phyloP scores from a whole-genome alignment of 148 eudicot genomes.

The Simmondsia chinensis region DNA sequence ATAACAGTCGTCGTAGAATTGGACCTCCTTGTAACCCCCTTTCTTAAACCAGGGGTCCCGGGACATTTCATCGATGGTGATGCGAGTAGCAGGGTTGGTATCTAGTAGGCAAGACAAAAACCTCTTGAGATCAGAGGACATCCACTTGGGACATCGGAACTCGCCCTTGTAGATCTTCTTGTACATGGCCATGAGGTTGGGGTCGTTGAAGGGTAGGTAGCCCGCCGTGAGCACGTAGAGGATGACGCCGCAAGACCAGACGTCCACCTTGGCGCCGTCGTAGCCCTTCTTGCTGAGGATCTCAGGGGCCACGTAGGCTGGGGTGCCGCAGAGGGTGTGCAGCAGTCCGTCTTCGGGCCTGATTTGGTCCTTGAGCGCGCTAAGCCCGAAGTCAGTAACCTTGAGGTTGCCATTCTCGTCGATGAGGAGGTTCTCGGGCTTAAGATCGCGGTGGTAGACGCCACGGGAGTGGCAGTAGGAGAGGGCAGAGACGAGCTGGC shows the following conservation, averaged over 20 bases:
- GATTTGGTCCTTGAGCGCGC: conserved; percentile 38
- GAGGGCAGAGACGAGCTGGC: conserved; percentile 61
- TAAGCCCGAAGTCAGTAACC: conserved; percentile 70
- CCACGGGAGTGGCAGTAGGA: conserved; percentile 64
- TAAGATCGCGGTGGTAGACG: conserved; percentile 65
- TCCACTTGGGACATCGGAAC: conserved; percentile 57
- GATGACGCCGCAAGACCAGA: conserved; percentile 79
- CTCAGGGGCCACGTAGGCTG: conserved; percentile 88
- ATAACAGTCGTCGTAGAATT: conserved; percentile 18
- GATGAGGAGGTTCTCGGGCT: conserved; percentile 62
- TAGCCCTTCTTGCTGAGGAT: conserved; percentile 59
- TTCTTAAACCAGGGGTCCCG: conserved; percentile 58
- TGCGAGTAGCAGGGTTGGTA: conserved; percentile 41
- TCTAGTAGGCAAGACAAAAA: conserved; percentile 47
- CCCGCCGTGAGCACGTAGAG: conserved; percentile 64
- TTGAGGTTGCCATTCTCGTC: conserved; percentile 58
- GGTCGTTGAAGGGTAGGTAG: conserved; percentile 63
- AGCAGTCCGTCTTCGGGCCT: conserved; percentile 42
- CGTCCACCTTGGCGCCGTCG: conserved; percentile 58
- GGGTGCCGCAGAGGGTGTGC: conserved; percentile 90
- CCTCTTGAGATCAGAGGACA: conserved; percentile 47
- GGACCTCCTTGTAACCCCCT: conserved; percentile 22
- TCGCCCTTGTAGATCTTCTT: conserved; percentile 70
- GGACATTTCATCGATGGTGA: conserved; percentile 47
- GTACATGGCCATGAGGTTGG: conserved; percentile 65